phyloP scores from a whole-genome alignment of 768 basidiomycete genomes.

The Russula griseocarnosa region DNA sequence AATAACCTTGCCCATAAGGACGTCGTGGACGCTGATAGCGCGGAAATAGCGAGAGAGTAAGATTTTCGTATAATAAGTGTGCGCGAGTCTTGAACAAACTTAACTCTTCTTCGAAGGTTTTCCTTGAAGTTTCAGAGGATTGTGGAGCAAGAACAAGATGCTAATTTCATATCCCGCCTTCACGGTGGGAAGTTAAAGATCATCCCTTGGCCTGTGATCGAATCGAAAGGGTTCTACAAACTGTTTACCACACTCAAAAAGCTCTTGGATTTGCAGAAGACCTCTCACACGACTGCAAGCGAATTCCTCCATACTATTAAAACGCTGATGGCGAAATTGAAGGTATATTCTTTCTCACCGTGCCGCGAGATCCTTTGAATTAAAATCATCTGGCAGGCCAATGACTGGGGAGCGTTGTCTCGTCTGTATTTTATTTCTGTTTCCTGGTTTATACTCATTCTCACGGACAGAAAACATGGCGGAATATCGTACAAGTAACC shows the following conservation, averaged over 20 bases:
- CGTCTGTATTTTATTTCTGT: conserved; percentile 40
- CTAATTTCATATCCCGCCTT: conserved; percentile 59
- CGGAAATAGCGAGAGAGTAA: conserved; percentile 55
- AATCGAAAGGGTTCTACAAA: conserved; percentile 55
- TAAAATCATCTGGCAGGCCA: too few species aligned
- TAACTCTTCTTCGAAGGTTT: conserved; percentile 48
- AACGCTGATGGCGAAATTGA: conserved; percentile 63
- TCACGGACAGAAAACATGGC: conserved; percentile 44
- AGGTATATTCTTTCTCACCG: conserved; percentile 38
- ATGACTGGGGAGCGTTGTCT: conserved; percentile 65
- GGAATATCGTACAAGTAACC: conserved; percentile 40
- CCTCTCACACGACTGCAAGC: conserved; percentile 49
- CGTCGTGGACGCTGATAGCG: conserved; percentile 57
- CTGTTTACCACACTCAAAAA: conserved; percentile 47
- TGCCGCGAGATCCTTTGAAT: too few species aligned
- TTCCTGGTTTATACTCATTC: background rate
- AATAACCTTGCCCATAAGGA: conserved; percentile 43
- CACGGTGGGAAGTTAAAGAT: conserved; percentile 55
- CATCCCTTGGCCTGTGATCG: conserved; percentile 65
- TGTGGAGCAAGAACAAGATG: conserved; percentile 57
- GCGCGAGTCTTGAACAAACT: background rate
- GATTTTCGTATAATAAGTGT: conserved; percentile 24
- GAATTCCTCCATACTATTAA: conserved; percentile 57
- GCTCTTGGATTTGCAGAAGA: conserved; percentile 45
- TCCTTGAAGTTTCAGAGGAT: conserved; percentile 55